Percentiles rank a stretch among this genome's conserved stretches.
These are phyloP conservation scores for Orobanche coerulescens DNA, from an alignment of 257 asterid species.

Conservation along the genomic window DNA sequence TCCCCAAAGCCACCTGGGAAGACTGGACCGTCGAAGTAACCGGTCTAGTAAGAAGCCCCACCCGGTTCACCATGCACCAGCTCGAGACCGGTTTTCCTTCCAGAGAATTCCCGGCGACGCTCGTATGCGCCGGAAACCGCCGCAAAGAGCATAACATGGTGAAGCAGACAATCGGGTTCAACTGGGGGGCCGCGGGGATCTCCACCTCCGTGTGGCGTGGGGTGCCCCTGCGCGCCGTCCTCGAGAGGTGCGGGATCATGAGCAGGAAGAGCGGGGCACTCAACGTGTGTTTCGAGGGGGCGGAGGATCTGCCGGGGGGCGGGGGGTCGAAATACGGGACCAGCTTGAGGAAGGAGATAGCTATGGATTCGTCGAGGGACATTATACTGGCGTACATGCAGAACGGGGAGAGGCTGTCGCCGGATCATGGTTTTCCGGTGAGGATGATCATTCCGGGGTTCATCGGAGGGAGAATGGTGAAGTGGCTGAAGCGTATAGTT, in stretches of 20 bases:
- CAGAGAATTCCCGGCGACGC: constrained; percentile 62
- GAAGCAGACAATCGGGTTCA: constrained; percentile 71
- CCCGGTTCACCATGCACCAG: constrained; percentile 57
- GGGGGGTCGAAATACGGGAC: constrained; percentile 93
- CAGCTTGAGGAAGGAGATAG: constrained; percentile 48
- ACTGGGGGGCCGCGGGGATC: constrained; percentile 87
- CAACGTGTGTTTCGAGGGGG: constrained; percentile 81
- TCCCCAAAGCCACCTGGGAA: constrained; percentile 52
- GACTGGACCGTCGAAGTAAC: constrained; percentile 77
- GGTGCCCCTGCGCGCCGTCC: constrained; percentile 53
- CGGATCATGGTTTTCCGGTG: constrained; percentile 91
- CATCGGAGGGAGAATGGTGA: constrained; percentile 96
- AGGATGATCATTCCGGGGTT: constrained; percentile 80
- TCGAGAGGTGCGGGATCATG: constrained; percentile 61
- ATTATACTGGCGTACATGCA: constrained; percentile 84
- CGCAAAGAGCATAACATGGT: constrained; percentile 94
- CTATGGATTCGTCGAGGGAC: constrained; percentile 81
- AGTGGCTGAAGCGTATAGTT: constrained; percentile 71
- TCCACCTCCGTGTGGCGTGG: constrained; percentile 92
- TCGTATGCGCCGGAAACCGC: constrained; percentile 88
- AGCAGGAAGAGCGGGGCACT: constrained; percentile 46
- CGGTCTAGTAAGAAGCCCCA: constrained; percentile 62
- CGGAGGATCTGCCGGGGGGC: constrained; percentile 85
- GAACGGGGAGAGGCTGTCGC: constrained; percentile 58
- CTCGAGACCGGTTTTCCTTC: constrained; percentile 45